These are phyloP conservation scores for Fusarium staphyleae DNA, from an alignment of 2,329 filamentous ascomycete genomes.

Conservation along the genomic window DNA sequence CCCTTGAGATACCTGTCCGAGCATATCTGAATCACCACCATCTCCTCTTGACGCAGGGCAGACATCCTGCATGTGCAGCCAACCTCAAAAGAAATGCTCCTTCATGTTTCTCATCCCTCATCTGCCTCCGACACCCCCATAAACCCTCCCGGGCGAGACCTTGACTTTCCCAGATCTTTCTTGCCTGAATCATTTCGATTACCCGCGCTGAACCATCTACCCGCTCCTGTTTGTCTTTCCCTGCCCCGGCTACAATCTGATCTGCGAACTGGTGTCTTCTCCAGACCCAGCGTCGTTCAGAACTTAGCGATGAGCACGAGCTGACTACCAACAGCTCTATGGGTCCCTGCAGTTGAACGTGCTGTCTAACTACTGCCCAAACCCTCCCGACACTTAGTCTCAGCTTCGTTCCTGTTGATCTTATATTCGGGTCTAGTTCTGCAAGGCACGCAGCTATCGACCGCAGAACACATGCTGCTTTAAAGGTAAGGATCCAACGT, in stretches of 20 bases:
- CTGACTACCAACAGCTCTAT: conserved; percentile 37
- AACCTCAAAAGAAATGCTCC: conserved; percentile 47
- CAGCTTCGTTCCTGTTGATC: conserved; percentile 25
- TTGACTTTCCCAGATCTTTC: conserved; percentile 42
- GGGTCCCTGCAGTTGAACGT: conserved; percentile 30
- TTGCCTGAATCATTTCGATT: conserved; percentile 35
- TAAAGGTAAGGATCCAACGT: conserved; percentile 5
- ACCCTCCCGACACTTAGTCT: conserved; percentile 30
- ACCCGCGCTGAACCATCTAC: conserved; percentile 34
- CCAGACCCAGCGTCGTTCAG: conserved; percentile 16
- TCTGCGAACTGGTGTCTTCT: conserved; percentile 15
- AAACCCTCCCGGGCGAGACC: conserved; percentile 39
- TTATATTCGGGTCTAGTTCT: conserved; percentile 15
- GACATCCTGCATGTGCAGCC: conserved; percentile 44
- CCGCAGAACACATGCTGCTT: conserved; percentile 6
- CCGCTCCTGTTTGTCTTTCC: conserved; percentile 35
- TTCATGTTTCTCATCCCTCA: conserved; percentile 40
- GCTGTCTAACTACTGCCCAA: conserved; percentile 19
- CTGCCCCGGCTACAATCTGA: conserved; percentile 15
- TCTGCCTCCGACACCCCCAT: conserved; percentile 36
- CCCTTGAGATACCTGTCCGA: conserved; percentile 26
- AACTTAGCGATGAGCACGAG: conserved; percentile 10
- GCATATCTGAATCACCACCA: conserved; percentile 39
- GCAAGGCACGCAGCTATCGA: conserved; percentile 26
- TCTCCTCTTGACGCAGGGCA: conserved; percentile 42